Evolutionary conservation across 139 green algal species (phyloP).

Genomic region (Raphidocelis subcapitata): DNA sequence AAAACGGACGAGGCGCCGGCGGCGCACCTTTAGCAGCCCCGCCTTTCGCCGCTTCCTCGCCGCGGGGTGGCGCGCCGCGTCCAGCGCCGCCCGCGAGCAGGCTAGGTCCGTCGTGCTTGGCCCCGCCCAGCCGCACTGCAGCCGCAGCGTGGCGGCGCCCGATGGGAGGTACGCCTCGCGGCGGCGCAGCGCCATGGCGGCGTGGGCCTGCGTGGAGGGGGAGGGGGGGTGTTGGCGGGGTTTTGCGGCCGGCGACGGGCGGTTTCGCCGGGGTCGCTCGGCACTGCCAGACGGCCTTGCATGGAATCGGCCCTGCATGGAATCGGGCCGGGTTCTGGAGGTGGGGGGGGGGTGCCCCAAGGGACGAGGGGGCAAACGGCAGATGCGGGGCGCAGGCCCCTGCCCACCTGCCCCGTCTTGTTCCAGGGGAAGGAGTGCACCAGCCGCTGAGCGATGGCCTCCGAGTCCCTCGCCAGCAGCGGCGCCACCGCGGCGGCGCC

Average conservation of each 20-base stretch:
- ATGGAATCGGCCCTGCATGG: background rate
- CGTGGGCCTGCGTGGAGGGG: constrained; percentile 24
- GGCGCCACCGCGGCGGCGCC: background rate
- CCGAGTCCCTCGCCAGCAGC: constrained; percentile 23
- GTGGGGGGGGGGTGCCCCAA: too few relatives aligned
- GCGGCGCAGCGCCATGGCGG: constrained; percentile 43
- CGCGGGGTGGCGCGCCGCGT: background rate
- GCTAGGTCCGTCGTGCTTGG: constrained; percentile 12
- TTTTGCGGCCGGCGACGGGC: background rate
- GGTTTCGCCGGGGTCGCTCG: too few relatives aligned
- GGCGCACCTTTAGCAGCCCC: too few relatives aligned
- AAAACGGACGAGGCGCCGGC: too few relatives aligned
- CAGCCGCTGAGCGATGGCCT: constrained; percentile 33
- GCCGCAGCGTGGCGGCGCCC: constrained; percentile 3
- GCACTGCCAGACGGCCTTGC: too few relatives aligned
- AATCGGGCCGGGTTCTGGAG: too few relatives aligned
- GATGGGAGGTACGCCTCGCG: constrained; percentile 21
- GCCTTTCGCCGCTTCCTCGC: too few relatives aligned
- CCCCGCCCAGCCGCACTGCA: constrained; percentile 18
- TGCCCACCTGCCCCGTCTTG: constrained; percentile 5
- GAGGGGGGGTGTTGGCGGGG: background rate
- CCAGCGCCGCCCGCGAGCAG: constrained; percentile 7
- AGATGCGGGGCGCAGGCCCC: background rate
- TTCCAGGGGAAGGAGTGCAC: constrained; percentile 48
- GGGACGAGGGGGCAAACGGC: background rate